Percentiles rank a stretch among this genome's conserved stretches.
Conservation (phyloP, 2,329 filamentous ascomycete genomes). For the Microcyclospora pomicola region DNA sequence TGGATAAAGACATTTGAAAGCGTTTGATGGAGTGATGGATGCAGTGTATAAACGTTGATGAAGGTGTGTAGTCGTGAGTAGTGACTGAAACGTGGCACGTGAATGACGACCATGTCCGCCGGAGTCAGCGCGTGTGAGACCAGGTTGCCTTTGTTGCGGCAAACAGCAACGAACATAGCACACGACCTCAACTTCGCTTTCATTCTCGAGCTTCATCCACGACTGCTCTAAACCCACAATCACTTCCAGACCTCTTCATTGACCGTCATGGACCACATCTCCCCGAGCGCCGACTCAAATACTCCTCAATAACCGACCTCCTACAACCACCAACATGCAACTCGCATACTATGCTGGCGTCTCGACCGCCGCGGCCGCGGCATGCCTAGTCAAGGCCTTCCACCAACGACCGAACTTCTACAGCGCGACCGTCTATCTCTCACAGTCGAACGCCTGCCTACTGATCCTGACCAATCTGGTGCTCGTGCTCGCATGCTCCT, state of each 20-base stretch:
- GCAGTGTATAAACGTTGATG: no score
- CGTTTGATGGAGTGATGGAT: no score
- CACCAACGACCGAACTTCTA: slow-evolving; percentile 97
- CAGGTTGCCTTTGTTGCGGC: no score
- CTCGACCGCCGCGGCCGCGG: slow-evolving; percentile 70
- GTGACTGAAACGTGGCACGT: no score
- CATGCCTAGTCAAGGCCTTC: slow-evolving; percentile 79
- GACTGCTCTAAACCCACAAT: not conserved
- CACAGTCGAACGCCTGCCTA: slow-evolving; percentile 88
- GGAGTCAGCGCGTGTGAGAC: no score
- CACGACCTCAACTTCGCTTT: no score
- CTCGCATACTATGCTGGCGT: slow-evolving; percentile 26
- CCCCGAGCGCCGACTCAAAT: not conserved
- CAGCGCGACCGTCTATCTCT: slow-evolving; percentile 89
- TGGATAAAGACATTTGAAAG: no score
- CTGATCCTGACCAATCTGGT: slow-evolving; percentile 89
- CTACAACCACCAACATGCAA: slow-evolving; percentile 13
- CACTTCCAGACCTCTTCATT: slow-evolving; percentile 12
- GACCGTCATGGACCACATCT: slow-evolving; percentile 13
- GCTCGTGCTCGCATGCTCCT: slow-evolving; percentile 63
- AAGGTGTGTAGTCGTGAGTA: no score
- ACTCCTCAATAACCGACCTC: not conserved
- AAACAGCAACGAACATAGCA: no score
- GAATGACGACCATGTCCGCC: no score
- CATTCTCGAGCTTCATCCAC: no score